These are phyloP conservation scores for Exophiala bonariae DNA, from an alignment of 2,329 filamentous ascomycete species.

Conservation along the genomic window DNA sequence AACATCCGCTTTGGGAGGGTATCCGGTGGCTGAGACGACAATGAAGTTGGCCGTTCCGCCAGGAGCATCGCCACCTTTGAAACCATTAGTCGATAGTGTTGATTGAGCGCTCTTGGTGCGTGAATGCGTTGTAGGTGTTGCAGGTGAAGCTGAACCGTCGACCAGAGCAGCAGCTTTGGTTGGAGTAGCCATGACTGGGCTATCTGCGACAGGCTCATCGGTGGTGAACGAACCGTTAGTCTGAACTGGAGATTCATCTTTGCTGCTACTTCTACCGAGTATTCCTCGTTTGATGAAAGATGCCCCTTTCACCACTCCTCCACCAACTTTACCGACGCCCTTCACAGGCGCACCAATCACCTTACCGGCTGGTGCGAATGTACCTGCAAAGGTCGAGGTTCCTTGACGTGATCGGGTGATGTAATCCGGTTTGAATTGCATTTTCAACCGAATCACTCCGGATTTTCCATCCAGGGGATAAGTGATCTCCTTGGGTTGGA, in stretches of 20 bases:
- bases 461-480: slow-evolving; percentile 85
- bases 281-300: slow-evolving; percentile 88
- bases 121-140: slow-evolving; percentile 36
- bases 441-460: slow-evolving; percentile 74
- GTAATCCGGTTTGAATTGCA: slow-evolving; percentile 92
- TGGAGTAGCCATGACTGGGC: slow-evolving; percentile 21
- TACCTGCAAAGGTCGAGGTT: slow-evolving; percentile 88
- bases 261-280: slow-evolving; percentile 65
- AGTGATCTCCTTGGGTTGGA: slow-evolving; percentile 72
- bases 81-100: slow-evolving; percentile 51
- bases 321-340: slow-evolving; percentile 77
- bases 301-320: slow-evolving; percentile 83
- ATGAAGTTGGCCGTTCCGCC: slow-evolving; percentile 77
- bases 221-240: slow-evolving; percentile 13
- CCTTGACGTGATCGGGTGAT: slow-evolving; percentile 84
- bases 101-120: slow-evolving; percentile 51
- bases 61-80: slow-evolving; percentile 51
- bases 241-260: slow-evolving; percentile 28
- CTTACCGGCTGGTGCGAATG: slow-evolving; percentile 81
- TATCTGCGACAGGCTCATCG: slow-evolving; percentile 9
- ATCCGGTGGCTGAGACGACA: slow-evolving; percentile 76
- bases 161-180: slow-evolving; percentile 15
- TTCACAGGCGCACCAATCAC: slow-evolving; percentile 97
- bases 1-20: slow-evolving; percentile 73
- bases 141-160: slow-evolving; percentile 16